phyloP scores from a whole-genome alignment of 1,284 basidiomycete genomes.

The Inonotus obliquus region DNA sequence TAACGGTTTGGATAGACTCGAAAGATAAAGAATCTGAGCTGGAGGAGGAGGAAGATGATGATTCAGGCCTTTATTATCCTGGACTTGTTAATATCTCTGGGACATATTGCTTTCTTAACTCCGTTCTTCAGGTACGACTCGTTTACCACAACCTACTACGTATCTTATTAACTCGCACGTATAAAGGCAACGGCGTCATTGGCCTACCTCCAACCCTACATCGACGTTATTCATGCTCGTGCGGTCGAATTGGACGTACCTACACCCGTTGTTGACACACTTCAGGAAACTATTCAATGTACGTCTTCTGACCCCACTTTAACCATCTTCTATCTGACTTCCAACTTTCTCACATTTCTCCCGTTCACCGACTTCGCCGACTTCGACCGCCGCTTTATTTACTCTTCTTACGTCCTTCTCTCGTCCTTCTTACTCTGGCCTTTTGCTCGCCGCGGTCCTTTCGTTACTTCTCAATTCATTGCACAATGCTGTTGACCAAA shows the following conservation, averaged over 20 bases:
- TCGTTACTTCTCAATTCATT: not conserved
- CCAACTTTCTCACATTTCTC: not conserved
- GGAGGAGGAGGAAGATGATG: constrained; percentile 10
- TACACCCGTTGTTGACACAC: constrained; percentile 77
- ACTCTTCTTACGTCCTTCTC: constrained; percentile 9
- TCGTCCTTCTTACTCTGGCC: too few relatives aligned
- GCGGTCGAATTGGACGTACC: constrained; percentile 75
- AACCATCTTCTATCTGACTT: not conserved
- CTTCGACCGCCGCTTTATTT: constrained; percentile 20
- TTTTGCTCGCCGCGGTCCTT: not conserved
- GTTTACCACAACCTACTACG: not conserved
- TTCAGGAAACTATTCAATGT: constrained; percentile 67
- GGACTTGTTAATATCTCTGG: constrained; percentile 93
- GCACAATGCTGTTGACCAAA: not conserved
- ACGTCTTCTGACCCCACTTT: constrained; percentile 27
- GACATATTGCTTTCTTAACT: constrained; percentile 94
- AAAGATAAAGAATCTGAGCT: not conserved
- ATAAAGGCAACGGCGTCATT: constrained; percentile 78
- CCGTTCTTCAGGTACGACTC: constrained; percentile 74
- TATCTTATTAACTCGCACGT: constrained; percentile 15
- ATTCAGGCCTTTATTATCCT: constrained; percentile 54
- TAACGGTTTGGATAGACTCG: not conserved
- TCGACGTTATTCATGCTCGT: constrained; percentile 65
- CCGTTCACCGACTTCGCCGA: not conserved
- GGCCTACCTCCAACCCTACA: constrained; percentile 68